Percentiles rank a stretch among this genome's conserved stretches.
Conservation (phyloP, 768 basidiomycete species). For the Hirschioporus abietinus region DNA sequence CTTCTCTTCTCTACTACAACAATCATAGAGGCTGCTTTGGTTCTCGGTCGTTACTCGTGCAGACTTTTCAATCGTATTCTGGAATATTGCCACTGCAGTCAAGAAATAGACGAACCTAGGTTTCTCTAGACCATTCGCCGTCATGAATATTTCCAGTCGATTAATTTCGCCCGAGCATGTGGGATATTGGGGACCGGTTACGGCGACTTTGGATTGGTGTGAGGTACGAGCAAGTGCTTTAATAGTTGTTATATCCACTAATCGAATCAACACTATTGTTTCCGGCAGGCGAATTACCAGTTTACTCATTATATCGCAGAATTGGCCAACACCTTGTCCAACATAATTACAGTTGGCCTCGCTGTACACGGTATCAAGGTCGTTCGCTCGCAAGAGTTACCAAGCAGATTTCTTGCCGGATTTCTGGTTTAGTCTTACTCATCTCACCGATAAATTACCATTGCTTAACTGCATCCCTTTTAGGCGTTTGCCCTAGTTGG, state of each 20-base stretch:
- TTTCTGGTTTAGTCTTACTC: conserved; percentile 22
- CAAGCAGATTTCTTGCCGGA: conserved; percentile 30
- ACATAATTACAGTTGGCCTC: conserved; percentile 52
- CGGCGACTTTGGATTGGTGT: conserved; percentile 71
- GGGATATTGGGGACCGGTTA: conserved; percentile 51
- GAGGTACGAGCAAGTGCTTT: conserved; percentile 37
- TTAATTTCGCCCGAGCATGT: neutral
- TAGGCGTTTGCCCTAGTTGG: conserved; percentile 68
- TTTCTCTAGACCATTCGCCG: neutral
- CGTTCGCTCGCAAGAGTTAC: conserved; percentile 26
- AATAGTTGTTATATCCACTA: conserved; percentile 6
- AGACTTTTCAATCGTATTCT: neutral
- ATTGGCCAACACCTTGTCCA: conserved; percentile 70
- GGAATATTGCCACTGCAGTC: neutral
- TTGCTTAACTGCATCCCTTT: conserved; percentile 4
- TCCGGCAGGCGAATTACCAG: conserved; percentile 62
- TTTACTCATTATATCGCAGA: conserved; percentile 77
- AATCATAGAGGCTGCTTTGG: neutral
- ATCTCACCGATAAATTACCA: conserved; percentile 1
- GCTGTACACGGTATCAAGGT: conserved; percentile 44
- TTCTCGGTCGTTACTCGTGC: neutral
- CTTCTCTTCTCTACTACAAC: neutral
- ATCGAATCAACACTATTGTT: too few relatives aligned
- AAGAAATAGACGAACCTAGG: neutral
- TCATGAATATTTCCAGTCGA: neutral